Evolutionary conservation across 1,284 basidiomycete species (phyloP).

Genomic region (Albatrellus sp.): DNA sequence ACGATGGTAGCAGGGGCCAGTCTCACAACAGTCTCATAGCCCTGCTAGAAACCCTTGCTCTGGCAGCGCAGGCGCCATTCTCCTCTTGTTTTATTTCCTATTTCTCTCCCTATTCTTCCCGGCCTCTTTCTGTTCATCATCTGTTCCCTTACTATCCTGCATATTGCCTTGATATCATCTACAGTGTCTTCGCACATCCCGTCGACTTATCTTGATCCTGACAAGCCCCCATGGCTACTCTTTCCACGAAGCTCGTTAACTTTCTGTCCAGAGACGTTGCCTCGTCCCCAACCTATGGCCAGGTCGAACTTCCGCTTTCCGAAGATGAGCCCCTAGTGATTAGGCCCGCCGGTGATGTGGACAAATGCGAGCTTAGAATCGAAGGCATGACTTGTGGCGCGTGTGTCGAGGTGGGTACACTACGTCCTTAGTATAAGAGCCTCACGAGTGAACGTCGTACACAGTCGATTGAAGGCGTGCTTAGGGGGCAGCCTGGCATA

Average conservation of each 20-base stretch:
- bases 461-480: slow-evolving; percentile 86
- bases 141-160: too few relatives aligned
- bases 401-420: slow-evolving; percentile 71
- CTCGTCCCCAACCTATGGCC: slow-evolving; percentile 15
- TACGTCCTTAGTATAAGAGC: neutral
- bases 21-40: too few relatives aligned
- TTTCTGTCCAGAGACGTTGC: slow-evolving; percentile 18
- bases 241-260: slow-evolving; percentile 20
- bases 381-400: slow-evolving; percentile 90
- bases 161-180: too few relatives aligned
- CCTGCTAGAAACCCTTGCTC: too few relatives aligned
- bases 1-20: too few relatives aligned
- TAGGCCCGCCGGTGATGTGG: slow-evolving; percentile 14
- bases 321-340: slow-evolving; percentile 24
- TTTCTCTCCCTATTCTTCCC: too few relatives aligned
- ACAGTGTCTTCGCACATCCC: too few relatives aligned
- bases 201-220: neutral
- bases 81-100: too few relatives aligned
- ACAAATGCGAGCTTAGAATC: slow-evolving; percentile 62
- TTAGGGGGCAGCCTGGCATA: slow-evolving; percentile 80
- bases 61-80: too few relatives aligned
- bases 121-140: too few relatives aligned
- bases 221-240: slow-evolving; percentile 7
- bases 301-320: slow-evolving; percentile 18
- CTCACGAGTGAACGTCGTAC: neutral